Evolutionary conservation across 2,329 filamentous ascomycete genomes (phyloP), one percentile per base, ranked within the genome.

Genomic region (Colletotrichum neosansevieriae): DNA sequence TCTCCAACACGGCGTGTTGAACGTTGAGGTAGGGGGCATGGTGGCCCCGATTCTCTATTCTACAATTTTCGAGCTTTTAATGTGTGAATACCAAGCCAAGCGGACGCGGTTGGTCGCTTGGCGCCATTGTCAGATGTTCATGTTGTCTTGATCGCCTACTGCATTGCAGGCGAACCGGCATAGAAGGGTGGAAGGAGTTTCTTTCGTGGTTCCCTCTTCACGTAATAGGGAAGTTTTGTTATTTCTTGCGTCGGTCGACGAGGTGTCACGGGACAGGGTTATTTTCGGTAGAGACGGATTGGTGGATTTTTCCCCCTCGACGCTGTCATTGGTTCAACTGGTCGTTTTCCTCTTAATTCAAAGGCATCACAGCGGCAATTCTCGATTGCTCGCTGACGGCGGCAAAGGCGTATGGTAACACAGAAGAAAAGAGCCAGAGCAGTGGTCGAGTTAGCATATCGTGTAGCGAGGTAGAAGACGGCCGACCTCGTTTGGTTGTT

Each of bases 91-190:
- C 56, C 40, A 64, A 63, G 42, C 62, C 56, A 60, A 62, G 63
- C 42, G 56, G 56, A 65, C 45, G 42, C 47, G 42, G 24, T 42
- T 56, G 62, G 61, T 66, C 56, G 15, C 42, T 69, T 60, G 56
- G 66, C 19, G 29, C 65, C 56, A 47, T 54, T 64, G 47, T 53
- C 54, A 58, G 65, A 68, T 49, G 53, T 64, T 49, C 38, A 63
- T 67, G 64, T 54, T 67, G 60, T 67, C 61, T 66, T 40, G 42
- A 63, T 58, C 50, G 58, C 63, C 67, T 57, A 42, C 67, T 69
- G 67, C 67, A 67, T 58, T 45, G 63, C 66, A 62, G 63, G 67
- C 67, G 67, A 69, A 67, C 36, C 57, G 63, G 67, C 57, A 67
- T 69, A 69, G 63, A 69, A 58, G 17, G 44, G 44, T 51, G 56